phyloP scores from a whole-genome alignment of 768 basidiomycete genomes.

The Hericium rajendrae region DNA sequence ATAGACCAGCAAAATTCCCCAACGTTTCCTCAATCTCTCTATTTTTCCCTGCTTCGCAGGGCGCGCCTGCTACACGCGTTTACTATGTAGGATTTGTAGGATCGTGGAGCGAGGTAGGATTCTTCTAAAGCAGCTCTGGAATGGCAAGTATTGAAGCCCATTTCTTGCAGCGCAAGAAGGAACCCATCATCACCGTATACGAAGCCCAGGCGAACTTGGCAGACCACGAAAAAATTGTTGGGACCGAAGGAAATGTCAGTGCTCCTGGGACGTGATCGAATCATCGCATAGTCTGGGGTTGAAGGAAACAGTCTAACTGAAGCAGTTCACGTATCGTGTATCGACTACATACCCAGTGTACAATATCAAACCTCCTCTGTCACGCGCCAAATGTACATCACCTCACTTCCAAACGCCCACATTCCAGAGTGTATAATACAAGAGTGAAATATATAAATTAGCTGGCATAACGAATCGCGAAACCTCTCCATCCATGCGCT shows the following conservation, averaged over 20 bases:
- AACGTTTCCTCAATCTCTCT: slow-evolving; percentile 75
- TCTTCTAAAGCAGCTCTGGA: background rate
- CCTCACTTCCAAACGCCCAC: too few species aligned
- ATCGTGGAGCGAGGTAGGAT: slow-evolving; percentile 63
- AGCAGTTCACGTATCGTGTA: background rate
- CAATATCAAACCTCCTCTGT: too few species aligned
- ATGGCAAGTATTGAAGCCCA: too few species aligned
- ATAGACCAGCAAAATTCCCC: slow-evolving; percentile 78
- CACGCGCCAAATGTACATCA: too few species aligned
- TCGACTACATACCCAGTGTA: background rate
- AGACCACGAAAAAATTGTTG: slow-evolving; percentile 81
- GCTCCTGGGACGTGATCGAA: slow-evolving; percentile 28
- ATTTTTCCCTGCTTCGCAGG: slow-evolving; percentile 73
- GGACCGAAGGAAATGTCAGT: slow-evolving; percentile 54
- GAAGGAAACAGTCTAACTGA: background rate
- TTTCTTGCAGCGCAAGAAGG: slow-evolving; percentile 50
- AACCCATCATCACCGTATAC: slow-evolving; percentile 79
- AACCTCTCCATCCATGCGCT: background rate
- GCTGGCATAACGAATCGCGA: background rate
- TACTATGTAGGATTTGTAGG: slow-evolving; percentile 87
- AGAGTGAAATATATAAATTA: background rate
- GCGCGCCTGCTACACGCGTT: slow-evolving; percentile 64
- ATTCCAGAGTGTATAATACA: background rate
- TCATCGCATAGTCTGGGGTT: too few species aligned
- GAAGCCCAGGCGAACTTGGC: slow-evolving; percentile 81